Evolutionary conservation across 805 yeast species (phyloP).

Genomic region (Clavispora vitiphila): DNA sequence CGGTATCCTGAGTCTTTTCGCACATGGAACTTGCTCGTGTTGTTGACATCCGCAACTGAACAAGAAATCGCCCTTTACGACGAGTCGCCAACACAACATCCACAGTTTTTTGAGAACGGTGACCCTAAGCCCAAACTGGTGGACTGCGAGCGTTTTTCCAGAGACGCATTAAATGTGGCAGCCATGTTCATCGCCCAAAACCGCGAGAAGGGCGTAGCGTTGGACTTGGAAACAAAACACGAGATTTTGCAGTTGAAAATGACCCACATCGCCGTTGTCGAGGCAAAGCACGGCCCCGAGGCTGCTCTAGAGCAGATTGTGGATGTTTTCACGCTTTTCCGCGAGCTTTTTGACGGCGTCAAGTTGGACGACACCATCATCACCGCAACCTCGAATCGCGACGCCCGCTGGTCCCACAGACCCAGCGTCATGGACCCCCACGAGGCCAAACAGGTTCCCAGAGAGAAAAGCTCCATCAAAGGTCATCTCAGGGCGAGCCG

Average conservation of each 20-base stretch:
- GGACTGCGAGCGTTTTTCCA: slow-evolving; percentile 53
- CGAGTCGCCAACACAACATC: neutral
- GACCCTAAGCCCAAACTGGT: slow-evolving; percentile 14
- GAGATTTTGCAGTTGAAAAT: slow-evolving; percentile 64
- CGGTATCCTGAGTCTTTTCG: slow-evolving; percentile 51
- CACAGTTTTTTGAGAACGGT: neutral
- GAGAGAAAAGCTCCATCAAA: slow-evolving; percentile 16
- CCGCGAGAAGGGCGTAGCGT: slow-evolving; percentile 19
- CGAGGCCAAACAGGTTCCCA: slow-evolving; percentile 7
- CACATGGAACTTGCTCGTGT: slow-evolving; percentile 63
- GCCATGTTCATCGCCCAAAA: slow-evolving; percentile 25
- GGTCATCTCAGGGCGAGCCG: slow-evolving; percentile 7
- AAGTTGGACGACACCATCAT: slow-evolving; percentile 3
- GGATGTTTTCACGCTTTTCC: slow-evolving; percentile 57
- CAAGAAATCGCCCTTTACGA: neutral
- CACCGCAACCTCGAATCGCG: slow-evolving; percentile 2
- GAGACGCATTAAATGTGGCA: slow-evolving; percentile 45
- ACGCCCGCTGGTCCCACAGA: slow-evolving; percentile 34
- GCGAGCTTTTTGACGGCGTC: slow-evolving; percentile 40
- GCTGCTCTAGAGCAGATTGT: slow-evolving; percentile 60
- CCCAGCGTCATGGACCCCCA: slow-evolving; percentile 37
- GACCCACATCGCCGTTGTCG: slow-evolving; percentile 69
- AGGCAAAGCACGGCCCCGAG: slow-evolving; percentile 51
- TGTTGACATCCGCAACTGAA: slow-evolving; percentile 60
- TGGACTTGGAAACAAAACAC: slow-evolving; percentile 33